A percentile compares a stretch with the other conserved stretches of the same genome.
Evolutionary conservation across 2,329 filamentous ascomycete genomes (phyloP).

Genomic region (Calonectria naviculata): DNA sequence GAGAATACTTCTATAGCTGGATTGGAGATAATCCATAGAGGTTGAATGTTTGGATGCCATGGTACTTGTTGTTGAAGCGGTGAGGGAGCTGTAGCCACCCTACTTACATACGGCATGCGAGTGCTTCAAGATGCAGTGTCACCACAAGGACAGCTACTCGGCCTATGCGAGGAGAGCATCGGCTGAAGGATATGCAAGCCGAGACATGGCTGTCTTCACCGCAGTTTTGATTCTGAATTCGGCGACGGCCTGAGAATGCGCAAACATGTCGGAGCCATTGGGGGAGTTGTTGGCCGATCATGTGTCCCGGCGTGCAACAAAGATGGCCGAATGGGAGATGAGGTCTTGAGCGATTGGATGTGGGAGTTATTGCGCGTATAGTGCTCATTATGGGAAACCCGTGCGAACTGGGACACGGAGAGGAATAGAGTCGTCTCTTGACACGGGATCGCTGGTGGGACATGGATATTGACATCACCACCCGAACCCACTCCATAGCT

Average conservation of each 20-base stretch:
- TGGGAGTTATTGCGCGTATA: not conserved
- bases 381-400: not conserved
- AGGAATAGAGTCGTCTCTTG: not conserved
- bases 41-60: not conserved
- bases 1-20: not conserved
- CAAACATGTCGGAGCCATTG: not conserved
- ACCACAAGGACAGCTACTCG: not conserved
- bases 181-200: conserved; percentile 1
- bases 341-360: not conserved
- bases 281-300: not conserved
- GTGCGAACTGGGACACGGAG: not conserved
- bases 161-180: not conserved
- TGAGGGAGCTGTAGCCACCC: not conserved
- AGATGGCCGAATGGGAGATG: not conserved
- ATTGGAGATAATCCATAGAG: not conserved
- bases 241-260: conserved; percentile 20
- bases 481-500: not conserved
- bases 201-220: conserved; percentile 6
- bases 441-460: not conserved
- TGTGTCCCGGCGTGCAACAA: not conserved
- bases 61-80: not conserved
- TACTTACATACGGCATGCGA: not conserved
- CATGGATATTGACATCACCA: not conserved
- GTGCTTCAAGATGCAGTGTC: not conserved
- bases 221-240: not conserved